Evolutionary conservation across 1,284 basidiomycete genomes (phyloP).

Genomic region (Austroboletus novae-zelandiae): DNA sequence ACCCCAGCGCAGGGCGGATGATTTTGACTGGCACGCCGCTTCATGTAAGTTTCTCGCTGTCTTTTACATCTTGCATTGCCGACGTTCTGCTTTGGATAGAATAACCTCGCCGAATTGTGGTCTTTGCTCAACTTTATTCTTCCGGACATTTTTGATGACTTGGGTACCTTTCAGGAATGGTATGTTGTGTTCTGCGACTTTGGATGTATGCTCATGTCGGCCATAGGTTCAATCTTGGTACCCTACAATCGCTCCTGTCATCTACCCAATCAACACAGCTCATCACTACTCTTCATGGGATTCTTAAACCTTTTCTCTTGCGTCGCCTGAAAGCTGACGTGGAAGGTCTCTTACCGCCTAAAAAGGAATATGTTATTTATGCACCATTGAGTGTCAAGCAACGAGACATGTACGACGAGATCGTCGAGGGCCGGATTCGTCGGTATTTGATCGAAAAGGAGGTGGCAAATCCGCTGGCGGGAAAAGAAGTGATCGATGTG

Average conservation of each 20-base stretch:
- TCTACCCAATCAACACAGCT: slow-evolving; percentile 63
- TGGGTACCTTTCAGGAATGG: slow-evolving; percentile 91
- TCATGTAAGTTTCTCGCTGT: slow-evolving; percentile 55
- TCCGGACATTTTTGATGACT: slow-evolving; percentile 88
- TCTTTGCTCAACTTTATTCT: slow-evolving; percentile 93
- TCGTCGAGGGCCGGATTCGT: slow-evolving; percentile 67
- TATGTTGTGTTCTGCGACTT: slow-evolving; percentile 35
- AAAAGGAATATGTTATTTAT: slow-evolving; percentile 95
- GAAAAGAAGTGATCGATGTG: slow-evolving; percentile 25
- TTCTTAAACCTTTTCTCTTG: slow-evolving; percentile 94
- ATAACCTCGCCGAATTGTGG: slow-evolving; percentile 94
- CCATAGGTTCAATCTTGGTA: slow-evolving; percentile 72
- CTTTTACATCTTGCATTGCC: background rate
- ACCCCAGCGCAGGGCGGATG: slow-evolving; percentile 82
- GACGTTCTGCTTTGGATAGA: slow-evolving; percentile 44
- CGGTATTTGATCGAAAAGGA: slow-evolving; percentile 57
- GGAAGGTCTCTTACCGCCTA: slow-evolving; percentile 78
- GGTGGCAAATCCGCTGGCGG: slow-evolving; percentile 17
- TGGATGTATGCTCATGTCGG: slow-evolving; percentile 2
- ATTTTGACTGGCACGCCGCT: slow-evolving; percentile 93
- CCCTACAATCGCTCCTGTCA: slow-evolving; percentile 56
- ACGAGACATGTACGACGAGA: slow-evolving; percentile 80
- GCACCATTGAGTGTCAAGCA: slow-evolving; percentile 85
- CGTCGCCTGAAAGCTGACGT: slow-evolving; percentile 92
- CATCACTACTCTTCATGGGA: slow-evolving; percentile 82